phyloP scores from a whole-genome alignment of 768 basidiomycete genomes.

The Psilocybe cubensis region DNA sequence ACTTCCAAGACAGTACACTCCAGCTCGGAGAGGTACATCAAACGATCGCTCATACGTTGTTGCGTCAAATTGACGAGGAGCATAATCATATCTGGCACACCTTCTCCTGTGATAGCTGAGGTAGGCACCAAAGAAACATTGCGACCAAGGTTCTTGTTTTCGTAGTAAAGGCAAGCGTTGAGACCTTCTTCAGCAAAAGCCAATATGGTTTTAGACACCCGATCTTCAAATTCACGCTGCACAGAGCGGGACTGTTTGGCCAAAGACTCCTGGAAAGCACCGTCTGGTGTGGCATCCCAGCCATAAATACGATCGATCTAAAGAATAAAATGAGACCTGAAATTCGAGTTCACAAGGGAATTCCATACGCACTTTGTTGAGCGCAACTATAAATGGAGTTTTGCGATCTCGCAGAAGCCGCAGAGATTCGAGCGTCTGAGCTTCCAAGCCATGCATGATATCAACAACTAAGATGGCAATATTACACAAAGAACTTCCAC shows the following conservation, averaged over 20 bases:
- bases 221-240: constrained; percentile 91
- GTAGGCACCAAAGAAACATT: constrained; percentile 98
- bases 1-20: constrained; percentile 99
- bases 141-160: constrained; percentile 93
- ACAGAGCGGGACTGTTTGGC: constrained; percentile 79
- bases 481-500: constrained; percentile 97
- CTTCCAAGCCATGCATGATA: constrained; percentile 99
- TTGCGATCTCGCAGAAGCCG: constrained; percentile 90
- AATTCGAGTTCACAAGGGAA: neutral
- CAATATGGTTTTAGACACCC: constrained; percentile 80
- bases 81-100: constrained; percentile 99
- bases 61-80: constrained; percentile 96
- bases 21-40: constrained; percentile 97
- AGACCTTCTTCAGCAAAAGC: constrained; percentile 98
- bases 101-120: constrained; percentile 97
- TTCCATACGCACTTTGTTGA: constrained; percentile 81
- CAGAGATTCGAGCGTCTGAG: constrained; percentile 96
- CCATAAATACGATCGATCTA: constrained; percentile 98
- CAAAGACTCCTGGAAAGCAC: constrained; percentile 90
- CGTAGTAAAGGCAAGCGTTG: constrained; percentile 94
- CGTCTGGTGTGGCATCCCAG: constrained; percentile 91
- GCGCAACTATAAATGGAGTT: constrained; percentile 97
- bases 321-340: neutral
- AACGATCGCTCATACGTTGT: constrained; percentile 93
- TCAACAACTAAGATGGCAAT: constrained; percentile 99